These are phyloP conservation scores for Globisporangium lucens DNA, from an alignment of 352 stramenopile genomes.

Conservation along the genomic window DNA sequence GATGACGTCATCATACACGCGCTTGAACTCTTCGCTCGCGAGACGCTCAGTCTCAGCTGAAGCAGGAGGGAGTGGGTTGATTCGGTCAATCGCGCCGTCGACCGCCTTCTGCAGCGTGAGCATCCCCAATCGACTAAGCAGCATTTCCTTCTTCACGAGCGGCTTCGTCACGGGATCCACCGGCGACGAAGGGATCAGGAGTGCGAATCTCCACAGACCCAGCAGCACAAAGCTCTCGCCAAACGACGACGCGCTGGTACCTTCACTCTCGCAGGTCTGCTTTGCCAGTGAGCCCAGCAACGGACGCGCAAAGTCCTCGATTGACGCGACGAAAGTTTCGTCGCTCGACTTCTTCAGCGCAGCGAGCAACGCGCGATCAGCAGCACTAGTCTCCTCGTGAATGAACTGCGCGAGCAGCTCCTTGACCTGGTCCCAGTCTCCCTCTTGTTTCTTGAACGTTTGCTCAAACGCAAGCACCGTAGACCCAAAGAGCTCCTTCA, in stretches of 20 bases:
- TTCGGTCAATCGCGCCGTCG: constrained; percentile 52
- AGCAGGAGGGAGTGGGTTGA: constrained; percentile 38
- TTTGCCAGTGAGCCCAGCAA: constrained; percentile 12
- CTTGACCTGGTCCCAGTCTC: constrained; percentile 29
- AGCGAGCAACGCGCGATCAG: background rate
- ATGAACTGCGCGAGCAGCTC: constrained; percentile 9
- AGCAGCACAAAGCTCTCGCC: constrained; percentile 88
- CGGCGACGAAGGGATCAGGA: constrained; percentile 92
- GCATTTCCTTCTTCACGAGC: constrained; percentile 91
- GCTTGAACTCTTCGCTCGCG: constrained; percentile 22
- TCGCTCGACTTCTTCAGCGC: constrained; percentile 20
- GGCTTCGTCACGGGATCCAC: constrained; percentile 95
- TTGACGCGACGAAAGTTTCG: constrained; percentile 10
- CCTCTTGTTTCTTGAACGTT: constrained; percentile 25
- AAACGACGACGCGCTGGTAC: constrained; percentile 17
- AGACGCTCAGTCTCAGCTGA: constrained; percentile 30
- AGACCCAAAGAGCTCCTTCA: constrained; percentile 45
- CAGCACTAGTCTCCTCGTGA: background rate
- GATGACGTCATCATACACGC: constrained; percentile 18
- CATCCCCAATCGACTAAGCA: constrained; percentile 86
- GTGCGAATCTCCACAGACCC: constrained; percentile 90
- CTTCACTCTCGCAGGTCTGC: background rate
- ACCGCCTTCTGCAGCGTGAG: constrained; percentile 57
- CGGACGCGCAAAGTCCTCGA: constrained; percentile 14
- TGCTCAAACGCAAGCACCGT: constrained; percentile 58